Conservation (phyloP, 2,329 filamentous ascomycete species). For the Cryoendolithus antarcticus region DNA sequence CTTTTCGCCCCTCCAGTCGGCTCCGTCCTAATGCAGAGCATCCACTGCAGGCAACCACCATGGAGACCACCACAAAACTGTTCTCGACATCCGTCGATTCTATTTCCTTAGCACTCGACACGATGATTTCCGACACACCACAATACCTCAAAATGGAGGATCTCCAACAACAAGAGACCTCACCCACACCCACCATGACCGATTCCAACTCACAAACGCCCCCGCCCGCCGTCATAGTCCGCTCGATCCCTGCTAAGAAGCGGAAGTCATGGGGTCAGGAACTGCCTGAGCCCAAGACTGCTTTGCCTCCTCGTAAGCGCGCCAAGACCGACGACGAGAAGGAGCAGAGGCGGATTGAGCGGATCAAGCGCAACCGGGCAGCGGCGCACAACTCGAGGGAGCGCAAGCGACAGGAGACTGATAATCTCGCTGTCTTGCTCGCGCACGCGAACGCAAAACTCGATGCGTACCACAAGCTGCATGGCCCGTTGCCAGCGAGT, state of each 20-base stretch:
- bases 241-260: slow-evolving; percentile 23
- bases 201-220: slow-evolving; percentile 9
- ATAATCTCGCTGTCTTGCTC: slow-evolving; percentile 53
- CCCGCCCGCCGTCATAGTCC: slow-evolving; percentile 18
- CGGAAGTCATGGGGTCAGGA: slow-evolving; percentile 97
- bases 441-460: slow-evolving; percentile 20
- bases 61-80: no score
- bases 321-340: slow-evolving; percentile 99
- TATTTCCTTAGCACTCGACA: no score
- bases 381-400: slow-evolving; percentile 94
- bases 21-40: no score
- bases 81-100: no score
- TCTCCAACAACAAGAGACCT: slow-evolving; percentile 10
- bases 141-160: slow-evolving; percentile 16
- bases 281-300: slow-evolving; percentile 91
- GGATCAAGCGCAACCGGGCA: slow-evolving; percentile 88
- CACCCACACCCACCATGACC: slow-evolving; percentile 9
- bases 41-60: no score
- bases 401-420: slow-evolving; percentile 80
- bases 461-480: slow-evolving; percentile 18
- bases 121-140: slow-evolving; percentile 6
- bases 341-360: slow-evolving; percentile 92
- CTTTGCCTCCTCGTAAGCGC: slow-evolving; percentile 87
- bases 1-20: no score
- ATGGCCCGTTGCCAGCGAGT: slow-evolving; percentile 19